Base-by-base conservation (phyloP, 805 yeast species). In the Schwanniomyces yamadae region DNA sequence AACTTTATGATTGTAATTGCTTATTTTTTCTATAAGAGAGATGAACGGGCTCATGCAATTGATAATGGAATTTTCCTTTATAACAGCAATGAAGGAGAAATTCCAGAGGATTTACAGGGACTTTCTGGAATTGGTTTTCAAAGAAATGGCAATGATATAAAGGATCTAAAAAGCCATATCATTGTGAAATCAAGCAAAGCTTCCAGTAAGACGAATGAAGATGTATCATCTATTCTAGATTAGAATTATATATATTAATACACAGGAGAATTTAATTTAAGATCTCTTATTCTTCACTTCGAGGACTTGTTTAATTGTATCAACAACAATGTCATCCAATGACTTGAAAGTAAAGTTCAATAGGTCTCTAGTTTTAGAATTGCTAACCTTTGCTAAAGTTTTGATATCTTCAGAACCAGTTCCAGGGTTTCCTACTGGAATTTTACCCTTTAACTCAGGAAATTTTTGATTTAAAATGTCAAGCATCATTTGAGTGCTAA, bases 11-110 rank as follows among this genome's bases (percentile, higher is more conserved):
- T 58, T 28, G 27, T 54, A 2, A 42, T 57, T 19, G 62, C 62
- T 9, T 57, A 63, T 41, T 51, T 56, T 40, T 55, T 63, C 33
- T 78, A 75, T 50, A 59, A 58, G 44, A 50, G 40, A 32, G 76
- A 75, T 32, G 82, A 78, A 49, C 66, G 65, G 45, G 56, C 48
- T 25, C 55, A 59, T 36, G 76, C 80, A 2, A 40, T 63, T 14
- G 63, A 59, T 4, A 72, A 76, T 43, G 80, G 81, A 21, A 75
- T 77, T 25, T 62, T 61, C 28, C 35, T 76, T 3, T 74, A 69
- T 54, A 66, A 74, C 41, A 45, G 52, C 19, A 16, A 15, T 24
- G 10, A 24, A 24, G 27, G 27, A 24, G 5, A 23, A 5, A 23
- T 6, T 23, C 4, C 10, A 4, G 15, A n/a, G 15, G 15, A n/a